A percentile compares a stretch with the other conserved stretches of the same genome.
These are phyloP conservation scores for Trichoderma afroharzianum DNA, from an alignment of 2,329 filamentous ascomycete genomes.

Conservation along the genomic window DNA sequence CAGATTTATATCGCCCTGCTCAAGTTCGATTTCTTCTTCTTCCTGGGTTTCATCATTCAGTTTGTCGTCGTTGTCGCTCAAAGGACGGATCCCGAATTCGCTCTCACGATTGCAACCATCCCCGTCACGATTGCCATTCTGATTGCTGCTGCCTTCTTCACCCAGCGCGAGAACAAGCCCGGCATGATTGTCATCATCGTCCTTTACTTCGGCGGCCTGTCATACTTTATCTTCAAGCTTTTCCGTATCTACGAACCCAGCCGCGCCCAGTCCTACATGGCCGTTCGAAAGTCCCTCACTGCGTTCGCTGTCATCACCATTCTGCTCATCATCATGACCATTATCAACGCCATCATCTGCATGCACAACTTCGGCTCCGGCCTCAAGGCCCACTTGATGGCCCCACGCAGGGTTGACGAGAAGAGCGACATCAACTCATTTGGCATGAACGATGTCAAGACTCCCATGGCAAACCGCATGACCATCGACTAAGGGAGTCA, in stretches of 20 bases:
- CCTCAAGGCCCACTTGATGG: conserved; percentile 78
- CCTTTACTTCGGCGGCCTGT: conserved; percentile 82
- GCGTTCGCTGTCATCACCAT: conserved; percentile 94
- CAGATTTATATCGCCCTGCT: conserved; percentile 96
- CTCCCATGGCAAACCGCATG: conserved; percentile 53
- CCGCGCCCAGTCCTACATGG: conserved; percentile 60
- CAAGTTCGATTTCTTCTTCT: conserved; percentile 99
- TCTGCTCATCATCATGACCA: conserved; percentile 81
- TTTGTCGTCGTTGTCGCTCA: conserved; percentile 87
- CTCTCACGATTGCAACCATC: conserved; percentile 82
- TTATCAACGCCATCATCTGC: conserved; percentile 81
- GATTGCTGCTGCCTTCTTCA: conserved; percentile 78
- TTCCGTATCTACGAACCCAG: conserved; percentile 82
- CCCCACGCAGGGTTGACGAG: conserved; percentile 47
- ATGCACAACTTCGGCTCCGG: conserved; percentile 87
- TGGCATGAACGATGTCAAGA: conserved; percentile 55
- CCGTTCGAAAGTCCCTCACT: conserved; percentile 81
- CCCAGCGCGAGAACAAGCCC: conserved; percentile 72
- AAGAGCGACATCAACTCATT: conserved; percentile 56
- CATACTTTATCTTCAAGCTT: conserved; percentile 97
- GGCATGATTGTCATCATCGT: conserved; percentile 79
- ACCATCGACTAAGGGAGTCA: conserved; percentile 52
- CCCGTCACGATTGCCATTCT: conserved; percentile 89
- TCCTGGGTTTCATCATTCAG: conserved; percentile 96
- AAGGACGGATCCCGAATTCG: conserved; percentile 69